phyloP scores from a whole-genome alignment of 2,329 filamentous ascomycete genomes.

The Drechslerella dactyloides region DNA sequence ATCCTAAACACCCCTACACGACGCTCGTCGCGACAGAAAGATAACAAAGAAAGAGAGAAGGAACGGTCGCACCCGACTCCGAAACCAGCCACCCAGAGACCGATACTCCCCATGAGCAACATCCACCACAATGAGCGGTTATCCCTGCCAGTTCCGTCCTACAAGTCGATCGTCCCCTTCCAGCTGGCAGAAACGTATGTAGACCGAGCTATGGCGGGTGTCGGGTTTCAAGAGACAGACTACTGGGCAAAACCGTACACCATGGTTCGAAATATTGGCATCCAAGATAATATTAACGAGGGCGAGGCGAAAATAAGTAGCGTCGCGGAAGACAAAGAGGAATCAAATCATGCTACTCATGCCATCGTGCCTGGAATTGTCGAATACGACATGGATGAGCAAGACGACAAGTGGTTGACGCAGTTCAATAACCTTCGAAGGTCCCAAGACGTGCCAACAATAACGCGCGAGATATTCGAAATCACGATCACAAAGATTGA shows the following conservation, averaged over 20 bases:
- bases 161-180: slow-evolving; percentile 79
- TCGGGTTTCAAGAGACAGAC: slow-evolving; percentile 95
- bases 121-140: slow-evolving; percentile 81
- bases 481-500: slow-evolving; percentile 99
- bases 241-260: slow-evolving; percentile 77
- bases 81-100: slow-evolving; percentile 26
- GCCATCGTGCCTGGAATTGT: slow-evolving; percentile 71
- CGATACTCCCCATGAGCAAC: slow-evolving; percentile 73
- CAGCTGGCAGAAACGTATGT: slow-evolving; percentile 84
- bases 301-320: slow-evolving; percentile 61
- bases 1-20: slow-evolving; percentile 49
- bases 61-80: slow-evolving; percentile 24
- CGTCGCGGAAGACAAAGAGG: slow-evolving; percentile 33
- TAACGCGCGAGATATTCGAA: slow-evolving; percentile 93
- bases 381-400: slow-evolving; percentile 99
- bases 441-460: slow-evolving; percentile 75
- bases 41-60: slow-evolving; percentile 45
- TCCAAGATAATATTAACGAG: slow-evolving; percentile 68
- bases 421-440: slow-evolving; percentile 79
- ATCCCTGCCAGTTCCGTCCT: slow-evolving; percentile 76
- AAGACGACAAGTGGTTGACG: slow-evolving; percentile 95
- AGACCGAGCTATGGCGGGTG: slow-evolving; percentile 92
- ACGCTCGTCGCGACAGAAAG: slow-evolving; percentile 47
- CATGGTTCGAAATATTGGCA: slow-evolving; percentile 67
- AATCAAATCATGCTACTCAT: slow-evolving; percentile 25